phyloP scores from a whole-genome alignment of 2,329 filamentous ascomycete genomes.

The Ophiostoma pallidulum region DNA sequence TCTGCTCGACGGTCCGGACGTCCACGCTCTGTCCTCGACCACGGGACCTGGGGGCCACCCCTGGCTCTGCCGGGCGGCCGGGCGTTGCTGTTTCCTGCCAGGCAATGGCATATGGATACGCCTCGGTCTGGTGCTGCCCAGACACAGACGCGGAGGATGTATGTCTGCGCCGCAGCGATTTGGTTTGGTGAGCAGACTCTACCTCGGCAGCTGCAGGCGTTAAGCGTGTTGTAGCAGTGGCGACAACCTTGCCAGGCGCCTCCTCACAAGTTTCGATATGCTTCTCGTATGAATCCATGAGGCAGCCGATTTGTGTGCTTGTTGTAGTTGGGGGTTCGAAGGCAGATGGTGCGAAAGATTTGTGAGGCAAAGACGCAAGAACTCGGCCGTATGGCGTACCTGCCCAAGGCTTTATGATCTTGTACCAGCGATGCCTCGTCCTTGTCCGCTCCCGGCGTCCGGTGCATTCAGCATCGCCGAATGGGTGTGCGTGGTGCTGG shows the following conservation, averaged over 20 bases:
- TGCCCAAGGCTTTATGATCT: too few species aligned
- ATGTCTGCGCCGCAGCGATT: background rate
- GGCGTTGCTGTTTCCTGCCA: background rate
- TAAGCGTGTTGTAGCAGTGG: background rate
- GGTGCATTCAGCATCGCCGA: too few species aligned
- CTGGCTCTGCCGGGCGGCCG: background rate
- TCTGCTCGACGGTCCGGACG: conserved; percentile 29
- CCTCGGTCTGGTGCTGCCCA: background rate
- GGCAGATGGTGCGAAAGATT: too few species aligned
- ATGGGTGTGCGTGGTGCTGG: too few species aligned
- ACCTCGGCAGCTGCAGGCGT: background rate
- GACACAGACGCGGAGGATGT: background rate
- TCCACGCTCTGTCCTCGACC: too few species aligned
- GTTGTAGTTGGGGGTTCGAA: too few species aligned
- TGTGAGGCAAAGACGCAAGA: too few species aligned
- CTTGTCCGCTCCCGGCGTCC: too few species aligned
- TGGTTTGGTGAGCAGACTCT: background rate
- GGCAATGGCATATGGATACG: background rate
- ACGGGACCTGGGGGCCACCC: background rate
- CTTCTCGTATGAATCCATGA: too few species aligned
- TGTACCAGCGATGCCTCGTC: too few species aligned
- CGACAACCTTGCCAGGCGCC: background rate
- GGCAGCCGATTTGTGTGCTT: too few species aligned
- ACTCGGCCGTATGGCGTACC: too few species aligned
- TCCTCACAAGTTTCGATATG: background rate